Evolutionary conservation across 2,329 filamentous ascomycete species (phyloP).

Genomic region (Diaporthe australafricana): DNA sequence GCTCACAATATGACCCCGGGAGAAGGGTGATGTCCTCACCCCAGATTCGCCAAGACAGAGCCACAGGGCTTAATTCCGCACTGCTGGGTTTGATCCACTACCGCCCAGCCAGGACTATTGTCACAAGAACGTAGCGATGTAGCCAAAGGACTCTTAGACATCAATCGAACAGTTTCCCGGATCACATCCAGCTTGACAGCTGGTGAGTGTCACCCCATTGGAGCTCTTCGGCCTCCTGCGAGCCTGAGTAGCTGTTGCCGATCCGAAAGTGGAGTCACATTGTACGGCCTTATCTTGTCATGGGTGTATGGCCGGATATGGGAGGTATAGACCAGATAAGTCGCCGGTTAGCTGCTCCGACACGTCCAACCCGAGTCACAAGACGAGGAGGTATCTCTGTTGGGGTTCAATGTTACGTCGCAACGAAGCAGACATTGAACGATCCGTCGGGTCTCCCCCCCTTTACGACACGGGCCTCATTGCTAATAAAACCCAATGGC

Average conservation of each 20-base stretch:
- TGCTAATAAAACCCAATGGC: background rate
- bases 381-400: background rate
- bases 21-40: background rate
- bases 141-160: background rate
- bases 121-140: background rate
- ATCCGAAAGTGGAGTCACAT: conserved; percentile 20
- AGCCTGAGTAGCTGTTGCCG: background rate
- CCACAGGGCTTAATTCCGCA: background rate
- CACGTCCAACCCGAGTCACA: background rate
- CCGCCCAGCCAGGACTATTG: background rate
- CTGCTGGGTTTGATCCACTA: background rate
- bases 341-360: conserved; percentile 5
- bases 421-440: background rate
- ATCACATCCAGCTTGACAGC: background rate
- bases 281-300: conserved; percentile 27
- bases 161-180: too few relatives aligned
- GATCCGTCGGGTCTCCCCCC: background rate
- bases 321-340: conserved; percentile 27
- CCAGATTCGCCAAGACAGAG: conserved; percentile 13
- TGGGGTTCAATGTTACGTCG: conserved; percentile 27
- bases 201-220: background rate
- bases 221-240: background rate
- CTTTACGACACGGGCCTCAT: too few relatives aligned
- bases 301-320: conserved; percentile 13
- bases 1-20: background rate